Evolutionary conservation across 1,139 yeast species (phyloP).

Genomic region (Yamadazyma mexicana): DNA sequence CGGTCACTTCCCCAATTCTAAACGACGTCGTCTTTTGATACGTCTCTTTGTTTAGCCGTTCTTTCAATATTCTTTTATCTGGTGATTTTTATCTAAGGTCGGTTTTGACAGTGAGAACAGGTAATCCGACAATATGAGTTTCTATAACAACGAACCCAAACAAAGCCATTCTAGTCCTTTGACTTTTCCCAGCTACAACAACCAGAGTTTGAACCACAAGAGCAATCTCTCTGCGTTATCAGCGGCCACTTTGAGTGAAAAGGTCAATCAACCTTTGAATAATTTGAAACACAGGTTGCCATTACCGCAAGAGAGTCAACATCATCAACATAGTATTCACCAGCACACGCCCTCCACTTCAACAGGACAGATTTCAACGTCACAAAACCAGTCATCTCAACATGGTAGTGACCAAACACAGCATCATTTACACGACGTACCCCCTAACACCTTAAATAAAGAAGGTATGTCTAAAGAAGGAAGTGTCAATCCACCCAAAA

Average conservation of each 20-base stretch:
- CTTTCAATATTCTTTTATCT: too few species aligned
- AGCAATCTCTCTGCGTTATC: slow-evolving; percentile 4
- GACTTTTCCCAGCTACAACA: slow-evolving; percentile 9
- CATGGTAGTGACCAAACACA: not conserved
- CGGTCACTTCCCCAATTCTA: too few species aligned
- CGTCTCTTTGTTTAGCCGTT: too few species aligned
- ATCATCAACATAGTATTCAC: slow-evolving; percentile 8
- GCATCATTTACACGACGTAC: not conserved
- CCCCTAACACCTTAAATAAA: not conserved
- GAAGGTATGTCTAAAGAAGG: not conserved
- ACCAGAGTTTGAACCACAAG: slow-evolving; percentile 2
- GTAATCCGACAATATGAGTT: too few species aligned
- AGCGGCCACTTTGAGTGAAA: slow-evolving; percentile 2
- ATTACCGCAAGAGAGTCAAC: slow-evolving; percentile 15
- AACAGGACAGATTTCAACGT: not conserved
- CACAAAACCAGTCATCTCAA: not conserved
- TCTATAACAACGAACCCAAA: slow-evolving; percentile 13
- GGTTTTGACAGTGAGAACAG: too few species aligned
- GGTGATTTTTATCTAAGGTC: too few species aligned
- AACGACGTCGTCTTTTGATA: too few species aligned
- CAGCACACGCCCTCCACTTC: not conserved
- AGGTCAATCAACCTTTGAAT: slow-evolving; percentile 4
- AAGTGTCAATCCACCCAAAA: slow-evolving; percentile 13
- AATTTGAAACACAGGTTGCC: slow-evolving; percentile 11
- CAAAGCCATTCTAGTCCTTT: slow-evolving; percentile 5